Evolutionary conservation across 768 basidiomycete species (phyloP), one percentile per base, ranked within the genome.

Genomic region (Suillus subaureus): DNA sequence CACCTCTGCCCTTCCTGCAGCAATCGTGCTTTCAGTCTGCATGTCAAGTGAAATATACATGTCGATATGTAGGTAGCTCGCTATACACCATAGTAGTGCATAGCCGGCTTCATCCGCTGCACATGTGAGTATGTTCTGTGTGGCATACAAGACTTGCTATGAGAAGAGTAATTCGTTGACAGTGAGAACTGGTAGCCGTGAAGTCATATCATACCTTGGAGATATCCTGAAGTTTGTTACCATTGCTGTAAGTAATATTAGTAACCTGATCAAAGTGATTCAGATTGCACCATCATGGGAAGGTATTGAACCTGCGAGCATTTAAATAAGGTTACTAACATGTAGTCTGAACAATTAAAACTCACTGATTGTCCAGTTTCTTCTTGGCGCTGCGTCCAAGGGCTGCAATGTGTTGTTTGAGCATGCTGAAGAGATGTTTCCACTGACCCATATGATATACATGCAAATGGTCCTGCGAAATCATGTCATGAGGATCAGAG

Each of bases 391-490:
- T 42, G 8, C 69, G 31, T 5, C 68, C 69, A 15, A 68, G 45
- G 18, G 52, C 64, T 13, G 66, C 64, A 8, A 74, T 15, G 47
- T 67, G 49, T 9, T 13, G 15, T 61, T 42, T 42, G 40, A 42
- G 40, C 16, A 16, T 6, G 37, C 56, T 72, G 71, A 21, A 81
- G 7, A 80, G 58, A 66, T 81, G 81, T 37, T 77, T 66, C 11
- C 72, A n/a, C n/a, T n/a, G n/a, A n/a, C 69, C 56, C 70, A 66
- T 66, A 55, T 74, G 58, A 66, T 79, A 73, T 15, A 69, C 68
- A 69, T 84, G 83, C n/a, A 83, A 72, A 21, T 68, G 73, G 66
- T 84, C 82, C 66, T 74, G 82, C 6, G 75, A 78, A 2, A 77
- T 35, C 40, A 76, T 75, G 4, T 60, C n/a, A 61, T 78, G 68